A percentile compares a stretch with the other conserved stretches of the same genome.
phyloP scores from a whole-genome alignment of 2,329 filamentous ascomycete species.

The Scorias spongiosa region DNA sequence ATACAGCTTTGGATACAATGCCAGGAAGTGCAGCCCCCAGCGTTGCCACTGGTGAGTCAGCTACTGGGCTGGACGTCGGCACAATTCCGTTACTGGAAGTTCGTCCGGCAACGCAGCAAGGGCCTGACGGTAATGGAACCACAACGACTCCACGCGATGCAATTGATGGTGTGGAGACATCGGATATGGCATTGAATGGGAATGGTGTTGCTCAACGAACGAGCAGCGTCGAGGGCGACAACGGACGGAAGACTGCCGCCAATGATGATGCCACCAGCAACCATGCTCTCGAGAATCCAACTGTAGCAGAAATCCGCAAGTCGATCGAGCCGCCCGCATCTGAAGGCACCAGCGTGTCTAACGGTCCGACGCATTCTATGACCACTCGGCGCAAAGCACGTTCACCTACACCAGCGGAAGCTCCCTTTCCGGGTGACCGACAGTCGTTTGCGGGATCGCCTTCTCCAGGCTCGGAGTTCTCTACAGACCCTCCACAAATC shows the following conservation, averaged over 20 bases:
- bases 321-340: conserved; percentile 6
- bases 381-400: conserved; percentile 39
- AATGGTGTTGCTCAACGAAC: background rate
- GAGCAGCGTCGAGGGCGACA: background rate
- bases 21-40: conserved; percentile 6
- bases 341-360: conserved; percentile 27
- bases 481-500: conserved; percentile 38
- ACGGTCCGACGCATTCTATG: conserved; percentile 35
- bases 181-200: conserved; percentile 7
- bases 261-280: background rate
- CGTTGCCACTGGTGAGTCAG: conserved; percentile 7
- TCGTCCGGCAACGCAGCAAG: background rate
- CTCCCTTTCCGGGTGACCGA: conserved; percentile 25
- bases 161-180: conserved; percentile 15
- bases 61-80: background rate
- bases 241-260: background rate
- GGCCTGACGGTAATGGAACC: background rate
- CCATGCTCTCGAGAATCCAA: conserved; percentile 1
- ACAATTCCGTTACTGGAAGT: background rate
- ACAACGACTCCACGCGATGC: conserved; percentile 3
- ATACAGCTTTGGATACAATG: background rate
- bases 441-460: conserved; percentile 20
- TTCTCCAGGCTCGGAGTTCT: conserved; percentile 1
- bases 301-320: conserved; percentile 3
- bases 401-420: conserved; percentile 19